phyloP scores from a whole-genome alignment of 306 rosid species.

The Medicago ruthenica region DNA sequence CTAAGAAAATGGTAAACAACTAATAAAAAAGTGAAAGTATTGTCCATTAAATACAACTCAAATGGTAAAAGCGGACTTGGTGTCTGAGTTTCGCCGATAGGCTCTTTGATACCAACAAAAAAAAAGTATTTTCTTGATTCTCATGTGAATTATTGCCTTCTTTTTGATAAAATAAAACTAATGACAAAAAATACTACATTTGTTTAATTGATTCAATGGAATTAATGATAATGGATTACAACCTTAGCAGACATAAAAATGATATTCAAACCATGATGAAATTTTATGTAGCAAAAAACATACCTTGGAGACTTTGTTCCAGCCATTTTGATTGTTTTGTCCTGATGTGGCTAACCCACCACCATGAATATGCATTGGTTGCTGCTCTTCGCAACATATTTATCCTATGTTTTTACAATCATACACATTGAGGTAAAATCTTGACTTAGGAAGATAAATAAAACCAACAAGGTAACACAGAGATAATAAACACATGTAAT shows the following conservation, averaged over 20 bases:
- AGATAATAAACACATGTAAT: slow-evolving; percentile 13
- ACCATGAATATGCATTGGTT: slow-evolving; percentile 93
- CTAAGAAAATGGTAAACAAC: background rate
- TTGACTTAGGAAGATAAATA: slow-evolving; percentile 26
- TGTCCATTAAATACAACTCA: too few species aligned
- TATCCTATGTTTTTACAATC: slow-evolving; percentile 29
- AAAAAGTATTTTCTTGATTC: too few species aligned
- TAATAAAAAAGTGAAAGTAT: background rate
- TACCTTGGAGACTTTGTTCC: slow-evolving; percentile 90
- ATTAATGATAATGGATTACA: background rate
- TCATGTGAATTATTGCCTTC: too few species aligned
- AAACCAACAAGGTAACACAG: background rate
- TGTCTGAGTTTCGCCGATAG: too few species aligned
- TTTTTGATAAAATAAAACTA: background rate
- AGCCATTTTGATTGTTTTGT: slow-evolving; percentile 99
- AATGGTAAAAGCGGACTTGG: too few species aligned
- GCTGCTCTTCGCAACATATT: slow-evolving; percentile 95
- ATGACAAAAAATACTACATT: background rate
- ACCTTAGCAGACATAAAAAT: background rate
- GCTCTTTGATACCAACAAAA: too few species aligned
- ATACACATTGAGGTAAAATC: slow-evolving; percentile 42
- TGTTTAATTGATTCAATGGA: background rate
- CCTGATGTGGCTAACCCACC: slow-evolving; percentile 99
- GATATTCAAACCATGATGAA: background rate
- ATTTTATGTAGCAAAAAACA: background rate